A percentile compares a stretch with the other conserved stretches of the same genome.
These are phyloP conservation scores for Rusavskia elegans DNA, from an alignment of 495 filamentous ascomycete genomes.

Conservation along the genomic window DNA sequence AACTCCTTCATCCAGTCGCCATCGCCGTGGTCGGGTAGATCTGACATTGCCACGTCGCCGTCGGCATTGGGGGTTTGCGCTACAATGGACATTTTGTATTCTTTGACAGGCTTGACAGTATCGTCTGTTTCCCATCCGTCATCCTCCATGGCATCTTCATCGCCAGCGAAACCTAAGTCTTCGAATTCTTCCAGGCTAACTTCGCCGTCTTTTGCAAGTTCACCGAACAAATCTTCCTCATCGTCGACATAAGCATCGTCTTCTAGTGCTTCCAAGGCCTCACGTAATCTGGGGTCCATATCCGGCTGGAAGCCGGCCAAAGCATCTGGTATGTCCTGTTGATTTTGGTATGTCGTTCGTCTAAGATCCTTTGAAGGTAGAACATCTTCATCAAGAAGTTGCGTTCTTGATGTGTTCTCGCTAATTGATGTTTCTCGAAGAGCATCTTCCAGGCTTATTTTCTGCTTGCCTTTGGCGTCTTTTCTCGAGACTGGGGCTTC, in stretches of 20 bases:
- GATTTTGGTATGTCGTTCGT: constrained; percentile 71
- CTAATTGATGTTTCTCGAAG: constrained; percentile 49
- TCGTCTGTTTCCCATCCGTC: constrained; percentile 84
- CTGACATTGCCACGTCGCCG: constrained; percentile 11
- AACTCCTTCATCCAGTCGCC: constrained; percentile 82
- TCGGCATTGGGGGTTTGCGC: not conserved
- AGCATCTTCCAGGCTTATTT: constrained; percentile 74
- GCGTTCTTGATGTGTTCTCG: constrained; percentile 20
- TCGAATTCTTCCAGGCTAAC: constrained; percentile 55
- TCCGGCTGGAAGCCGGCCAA: constrained; percentile 90
- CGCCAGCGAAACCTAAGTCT: constrained; percentile 36
- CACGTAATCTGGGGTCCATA: constrained; percentile 89
- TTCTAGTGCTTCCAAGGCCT: constrained; percentile 86
- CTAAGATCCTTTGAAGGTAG: constrained; percentile 55
- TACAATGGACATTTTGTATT: constrained; percentile 10
- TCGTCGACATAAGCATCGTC: constrained; percentile 95
- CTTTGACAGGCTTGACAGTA: constrained; percentile 55
- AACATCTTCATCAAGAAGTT: constrained; percentile 48
- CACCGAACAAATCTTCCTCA: constrained; percentile 60
- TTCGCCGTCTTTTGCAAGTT: constrained; percentile 63
- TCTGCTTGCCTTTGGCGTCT: constrained; percentile 48
- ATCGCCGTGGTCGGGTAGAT: constrained; percentile 24
- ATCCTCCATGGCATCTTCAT: constrained; percentile 43
- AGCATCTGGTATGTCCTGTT: constrained; percentile 82
- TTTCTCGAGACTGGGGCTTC: constrained; percentile 43